Evolutionary conservation across 768 basidiomycete genomes (phyloP).

Genomic region (Cystobasidium onofrii): DNA sequence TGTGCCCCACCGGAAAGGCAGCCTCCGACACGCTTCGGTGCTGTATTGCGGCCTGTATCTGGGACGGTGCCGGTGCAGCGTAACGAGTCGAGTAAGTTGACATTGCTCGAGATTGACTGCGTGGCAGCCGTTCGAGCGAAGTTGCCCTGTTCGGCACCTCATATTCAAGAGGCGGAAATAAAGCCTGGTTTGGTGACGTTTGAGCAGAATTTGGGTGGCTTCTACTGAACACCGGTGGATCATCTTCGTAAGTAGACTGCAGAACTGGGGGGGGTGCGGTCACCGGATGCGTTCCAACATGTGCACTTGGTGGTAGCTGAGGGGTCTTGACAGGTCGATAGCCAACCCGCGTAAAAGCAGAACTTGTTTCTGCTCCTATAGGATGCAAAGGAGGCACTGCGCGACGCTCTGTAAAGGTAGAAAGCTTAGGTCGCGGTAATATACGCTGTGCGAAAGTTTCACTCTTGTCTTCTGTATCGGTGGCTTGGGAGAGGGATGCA

Average conservation of each 20-base stretch:
- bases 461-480: background rate
- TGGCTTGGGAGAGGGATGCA: background rate
- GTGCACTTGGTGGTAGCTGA: background rate
- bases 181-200: background rate
- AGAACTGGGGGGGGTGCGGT: background rate
- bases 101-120: background rate
- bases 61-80: background rate
- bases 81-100: background rate
- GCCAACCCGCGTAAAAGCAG: background rate
- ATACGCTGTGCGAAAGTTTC: background rate
- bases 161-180: background rate
- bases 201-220: background rate
- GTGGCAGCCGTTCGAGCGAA: background rate
- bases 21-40: constrained; percentile 21
- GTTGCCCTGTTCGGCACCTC: background rate
- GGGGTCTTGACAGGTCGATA: constrained; percentile 1
- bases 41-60: constrained; percentile 12
- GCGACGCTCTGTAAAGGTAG: background rate
- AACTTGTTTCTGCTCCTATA: background rate
- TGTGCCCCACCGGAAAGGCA: background rate
- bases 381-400: too few relatives aligned
- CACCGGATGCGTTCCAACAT: background rate
- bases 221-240: background rate
- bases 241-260: background rate
- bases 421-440: background rate